Conservation (phyloP, 129 eudicot genomes). For the Oenanthe sinensis region DNA sequence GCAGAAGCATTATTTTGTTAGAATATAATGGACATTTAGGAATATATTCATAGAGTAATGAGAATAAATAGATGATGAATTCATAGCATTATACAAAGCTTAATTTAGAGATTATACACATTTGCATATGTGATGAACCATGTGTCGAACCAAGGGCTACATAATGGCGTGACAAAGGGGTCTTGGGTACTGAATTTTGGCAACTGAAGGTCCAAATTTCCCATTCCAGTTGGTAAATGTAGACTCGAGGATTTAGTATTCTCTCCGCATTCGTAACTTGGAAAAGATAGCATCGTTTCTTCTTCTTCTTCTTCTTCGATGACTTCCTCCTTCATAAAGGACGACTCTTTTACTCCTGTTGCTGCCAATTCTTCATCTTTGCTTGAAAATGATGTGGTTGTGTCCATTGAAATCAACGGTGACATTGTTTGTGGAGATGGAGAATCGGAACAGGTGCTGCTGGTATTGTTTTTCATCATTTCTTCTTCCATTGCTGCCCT, state of each 20-base stretch:
- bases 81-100: not conserved
- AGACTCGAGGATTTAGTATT: conserved; percentile 18
- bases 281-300: not conserved
- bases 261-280: conserved; percentile 11
- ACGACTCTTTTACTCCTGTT: conserved; percentile 11
- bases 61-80: not conserved
- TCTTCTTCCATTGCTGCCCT: conserved; percentile 70
- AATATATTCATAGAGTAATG: not conserved
- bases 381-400: conserved; percentile 18
- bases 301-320: conserved; percentile 13
- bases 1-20: not conserved
- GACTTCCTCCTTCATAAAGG: conserved; percentile 22
- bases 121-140: conserved; percentile 36
- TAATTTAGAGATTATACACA: conserved; percentile 36
- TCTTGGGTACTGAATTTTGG: conserved; percentile 50
- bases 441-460: not conserved
- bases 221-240: conserved; percentile 30
- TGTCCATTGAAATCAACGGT: conserved; percentile 18
- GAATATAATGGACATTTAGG: no score
- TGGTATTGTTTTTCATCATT: conserved; percentile 1
- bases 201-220: conserved; percentile 43
- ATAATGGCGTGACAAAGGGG: conserved; percentile 32
- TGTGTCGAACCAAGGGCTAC: conserved; percentile 77
- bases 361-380: conserved; percentile 16
- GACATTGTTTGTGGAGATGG: conserved; percentile 18